Evolutionary conservation across 805 yeast species (phyloP), one percentile per base, ranked within the genome.

Genomic region (Candida maris): DNA sequence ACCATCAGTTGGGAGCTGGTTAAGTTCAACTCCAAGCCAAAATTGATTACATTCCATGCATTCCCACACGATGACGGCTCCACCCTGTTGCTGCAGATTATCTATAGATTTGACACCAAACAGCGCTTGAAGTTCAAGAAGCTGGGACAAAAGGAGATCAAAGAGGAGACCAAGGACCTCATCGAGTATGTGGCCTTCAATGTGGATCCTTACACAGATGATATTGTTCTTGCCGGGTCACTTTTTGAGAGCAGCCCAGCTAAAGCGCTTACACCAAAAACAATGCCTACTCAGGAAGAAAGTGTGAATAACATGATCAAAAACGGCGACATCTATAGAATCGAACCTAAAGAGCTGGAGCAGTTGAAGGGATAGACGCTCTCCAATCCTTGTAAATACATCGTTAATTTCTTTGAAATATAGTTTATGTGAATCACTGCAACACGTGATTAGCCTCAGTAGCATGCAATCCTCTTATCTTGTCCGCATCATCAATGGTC

Each of bases 1-100:
- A 69, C 71, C 32, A 63, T 86, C 44, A 79, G 75, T 37, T 89
- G 97, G 96, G 81, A 84, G 51, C 66, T 89, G 35, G 63, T 79
- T 19, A 77, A 81, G 48, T 78, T 87, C 50, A 81, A 77, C 48
- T 63, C 68, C 21, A 71, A 76, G 31, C 97, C 97, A 18, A 82
- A 81, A 56, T 67, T 88, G 21, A 70, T 85, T 31, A 70, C 80
- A 3, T 75, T 89, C 50, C 81, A 81, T 46, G 71, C 70, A 35
- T 71, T 79, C 34, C 68, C 68, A 5, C 59, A 60, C 34, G 61
- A 57, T 19, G 68, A 63, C 46, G 68, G 67, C 5, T 61, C 67
- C 12, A 52, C 56, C 4, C 44, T 63, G 10, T 45, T 59, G 25
- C 35, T 57, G 24, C 85, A 81, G 59, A 61, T 79, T 8, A 72